Evolutionary conservation across 2,329 filamentous ascomycete species (phyloP).

Genomic region (Alternaria arborescens): DNA sequence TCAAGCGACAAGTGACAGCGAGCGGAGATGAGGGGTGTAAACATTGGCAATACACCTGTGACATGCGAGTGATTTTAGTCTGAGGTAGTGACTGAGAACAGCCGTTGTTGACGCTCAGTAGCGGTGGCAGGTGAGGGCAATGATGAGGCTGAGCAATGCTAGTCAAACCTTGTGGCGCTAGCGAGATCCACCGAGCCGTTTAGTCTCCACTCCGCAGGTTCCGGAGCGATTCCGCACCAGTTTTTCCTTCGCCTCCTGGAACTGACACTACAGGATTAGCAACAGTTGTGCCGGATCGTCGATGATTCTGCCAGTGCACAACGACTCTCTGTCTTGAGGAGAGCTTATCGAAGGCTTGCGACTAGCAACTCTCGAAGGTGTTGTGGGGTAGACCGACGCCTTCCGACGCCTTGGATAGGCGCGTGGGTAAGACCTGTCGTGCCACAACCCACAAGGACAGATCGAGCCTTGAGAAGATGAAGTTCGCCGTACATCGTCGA

Average conservation of each 20-base stretch:
- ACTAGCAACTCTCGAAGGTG: not conserved
- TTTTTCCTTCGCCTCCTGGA: constrained; percentile 6
- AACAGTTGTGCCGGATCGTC: not conserved
- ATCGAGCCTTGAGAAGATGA: not conserved
- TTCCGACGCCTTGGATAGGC: not conserved
- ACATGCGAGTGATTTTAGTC: not conserved
- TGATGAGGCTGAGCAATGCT: constrained; percentile 13
- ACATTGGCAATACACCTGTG: constrained; percentile 4
- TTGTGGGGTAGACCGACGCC: not conserved
- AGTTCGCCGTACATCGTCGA: not conserved
- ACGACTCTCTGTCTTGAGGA: constrained; percentile 1
- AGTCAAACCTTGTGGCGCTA: constrained; percentile 6
- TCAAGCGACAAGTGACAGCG: not conserved
- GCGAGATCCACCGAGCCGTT: constrained; percentile 21
- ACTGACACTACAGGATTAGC: not conserved
- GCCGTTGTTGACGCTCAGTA: constrained; percentile 7
- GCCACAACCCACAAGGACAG: not conserved
- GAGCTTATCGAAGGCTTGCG: not conserved
- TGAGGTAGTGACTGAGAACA: constrained; percentile 2
- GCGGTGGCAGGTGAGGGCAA: not conserved
- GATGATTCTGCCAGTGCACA: not conserved
- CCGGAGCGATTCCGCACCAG: constrained; percentile 8
- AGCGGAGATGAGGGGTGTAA: not conserved
- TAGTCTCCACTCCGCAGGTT: constrained; percentile 6
- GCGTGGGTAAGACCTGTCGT: not conserved